phyloP scores from a whole-genome alignment of 1,284 basidiomycete genomes.

The Serendipita sp. region DNA sequence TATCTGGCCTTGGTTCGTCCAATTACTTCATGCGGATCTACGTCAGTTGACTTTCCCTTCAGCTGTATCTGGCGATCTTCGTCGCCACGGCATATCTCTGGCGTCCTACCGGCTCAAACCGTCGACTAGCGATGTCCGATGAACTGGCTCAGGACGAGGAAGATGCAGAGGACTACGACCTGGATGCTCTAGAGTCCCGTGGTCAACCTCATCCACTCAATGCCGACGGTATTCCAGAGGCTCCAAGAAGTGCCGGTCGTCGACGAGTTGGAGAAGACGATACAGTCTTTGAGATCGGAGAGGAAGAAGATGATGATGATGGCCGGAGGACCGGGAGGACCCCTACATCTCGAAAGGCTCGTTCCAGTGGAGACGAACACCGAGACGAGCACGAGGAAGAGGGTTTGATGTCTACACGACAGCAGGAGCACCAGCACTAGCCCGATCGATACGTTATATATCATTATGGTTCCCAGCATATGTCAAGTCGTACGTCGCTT shows the following conservation, averaged over 20 bases:
- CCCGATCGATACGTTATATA: neutral
- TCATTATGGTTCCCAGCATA: neutral
- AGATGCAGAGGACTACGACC: slow-evolving; percentile 86
- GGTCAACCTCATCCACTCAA: slow-evolving; percentile 22
- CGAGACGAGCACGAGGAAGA: slow-evolving; percentile 39
- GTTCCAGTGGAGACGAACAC: slow-evolving; percentile 11
- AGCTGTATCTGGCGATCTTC: slow-evolving; percentile 71
- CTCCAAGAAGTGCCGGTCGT: slow-evolving; percentile 42
- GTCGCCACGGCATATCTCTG: slow-evolving; percentile 77
- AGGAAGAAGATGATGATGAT: slow-evolving; percentile 62
- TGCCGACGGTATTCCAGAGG: slow-evolving; percentile 49
- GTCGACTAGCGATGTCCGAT: slow-evolving; percentile 80
- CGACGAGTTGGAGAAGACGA: slow-evolving; percentile 39
- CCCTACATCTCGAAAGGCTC: slow-evolving; percentile 28
- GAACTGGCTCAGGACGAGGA: slow-evolving; percentile 79
- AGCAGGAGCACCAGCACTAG: neutral
- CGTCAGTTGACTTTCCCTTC: neutral
- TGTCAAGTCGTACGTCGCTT: neutral
- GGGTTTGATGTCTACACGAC: slow-evolving; percentile 38
- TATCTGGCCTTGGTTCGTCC: slow-evolving; percentile 52
- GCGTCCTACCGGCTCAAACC: slow-evolving; percentile 86
- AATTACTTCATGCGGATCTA: neutral
- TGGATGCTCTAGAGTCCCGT: slow-evolving; percentile 54
- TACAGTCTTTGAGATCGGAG: slow-evolving; percentile 86
- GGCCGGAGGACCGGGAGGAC: slow-evolving; percentile 27